phyloP scores from a whole-genome alignment of 1,139 yeast species.

The Suzukiozyma palmioleophila region DNA sequence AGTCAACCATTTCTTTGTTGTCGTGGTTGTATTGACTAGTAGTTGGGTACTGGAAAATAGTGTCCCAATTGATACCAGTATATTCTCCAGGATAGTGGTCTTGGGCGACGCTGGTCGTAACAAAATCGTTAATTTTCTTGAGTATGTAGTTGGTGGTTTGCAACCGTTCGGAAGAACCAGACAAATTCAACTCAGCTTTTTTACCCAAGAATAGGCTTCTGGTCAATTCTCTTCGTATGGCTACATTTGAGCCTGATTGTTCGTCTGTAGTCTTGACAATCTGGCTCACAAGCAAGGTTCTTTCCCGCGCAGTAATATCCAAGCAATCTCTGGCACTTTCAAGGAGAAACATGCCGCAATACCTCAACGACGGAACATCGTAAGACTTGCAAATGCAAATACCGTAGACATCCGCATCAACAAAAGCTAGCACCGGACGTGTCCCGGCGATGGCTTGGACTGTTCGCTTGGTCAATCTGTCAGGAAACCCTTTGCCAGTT shows the following conservation, averaged over 20 bases:
- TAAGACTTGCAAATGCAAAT: slow-evolving; percentile 48
- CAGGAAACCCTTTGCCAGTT: slow-evolving; percentile 71
- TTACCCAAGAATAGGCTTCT: slow-evolving; percentile 47
- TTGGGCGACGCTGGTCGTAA: too few relatives aligned
- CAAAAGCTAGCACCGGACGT: slow-evolving; percentile 28
- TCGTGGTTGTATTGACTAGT: too few relatives aligned
- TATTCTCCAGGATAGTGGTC: too few relatives aligned
- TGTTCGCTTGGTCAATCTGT: slow-evolving; percentile 24
- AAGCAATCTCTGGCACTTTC: slow-evolving; percentile 37
- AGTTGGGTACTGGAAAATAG: too few relatives aligned
- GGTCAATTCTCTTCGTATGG: slow-evolving; percentile 45
- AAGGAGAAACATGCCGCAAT: slow-evolving; percentile 30
- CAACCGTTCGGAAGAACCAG: slow-evolving; percentile 5
- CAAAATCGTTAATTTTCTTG: slow-evolving; percentile 1
- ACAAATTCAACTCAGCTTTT: slow-evolving; percentile 58
- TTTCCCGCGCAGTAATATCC: slow-evolving; percentile 30
- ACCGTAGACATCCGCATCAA: slow-evolving; percentile 70
- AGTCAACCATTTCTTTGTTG: too few relatives aligned
- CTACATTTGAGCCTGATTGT: slow-evolving; percentile 6
- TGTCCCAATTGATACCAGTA: too few relatives aligned
- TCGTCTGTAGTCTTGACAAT: not conserved
- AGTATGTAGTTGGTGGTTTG: not conserved
- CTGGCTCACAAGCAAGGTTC: slow-evolving; percentile 26
- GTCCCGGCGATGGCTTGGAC: slow-evolving; percentile 12
- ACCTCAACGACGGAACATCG: slow-evolving; percentile 11